Evolutionary conservation across 176 grass and related monocot species (phyloP).

Genomic region (Hyparrhenia diplandra): DNA sequence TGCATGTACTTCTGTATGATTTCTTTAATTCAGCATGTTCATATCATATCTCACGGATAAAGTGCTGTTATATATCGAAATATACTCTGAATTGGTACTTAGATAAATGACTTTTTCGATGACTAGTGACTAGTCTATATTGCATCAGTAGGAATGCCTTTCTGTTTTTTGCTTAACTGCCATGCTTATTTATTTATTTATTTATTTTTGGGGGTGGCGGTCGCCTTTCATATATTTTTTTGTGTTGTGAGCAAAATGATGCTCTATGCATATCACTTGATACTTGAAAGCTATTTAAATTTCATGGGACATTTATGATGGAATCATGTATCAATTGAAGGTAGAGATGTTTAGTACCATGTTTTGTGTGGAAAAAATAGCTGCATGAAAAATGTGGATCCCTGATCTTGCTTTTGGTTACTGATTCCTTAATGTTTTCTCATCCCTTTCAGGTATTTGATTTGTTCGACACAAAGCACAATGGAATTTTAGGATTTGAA

Average conservation of each 20-base stretch:
- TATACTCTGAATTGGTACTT: neutral
- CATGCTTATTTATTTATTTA: no score
- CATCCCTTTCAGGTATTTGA: constrained; percentile 65
- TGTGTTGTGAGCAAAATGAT: neutral
- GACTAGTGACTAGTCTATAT: neutral
- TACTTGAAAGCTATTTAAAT: neutral
- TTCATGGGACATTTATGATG: neutral
- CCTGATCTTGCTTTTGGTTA: neutral
- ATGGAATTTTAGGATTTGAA: constrained; percentile 94
- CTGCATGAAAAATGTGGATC: neutral
- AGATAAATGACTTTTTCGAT: neutral
- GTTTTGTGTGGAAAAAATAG: neutral
- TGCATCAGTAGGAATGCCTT: neutral
- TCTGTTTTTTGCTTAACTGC: no score
- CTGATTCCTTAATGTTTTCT: constrained; percentile 8
- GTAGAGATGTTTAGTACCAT: constrained; percentile 1
- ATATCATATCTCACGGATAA: neutral
- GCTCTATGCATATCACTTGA: neutral
- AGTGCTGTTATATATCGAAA: neutral
- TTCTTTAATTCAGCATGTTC: neutral
- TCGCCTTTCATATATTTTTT: neutral
- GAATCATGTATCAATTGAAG: neutral
- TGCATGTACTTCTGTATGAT: neutral
- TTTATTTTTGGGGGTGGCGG: no score
- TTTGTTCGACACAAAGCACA: constrained; percentile 96